These are phyloP conservation scores for Pseudogymnoascus sp. DNA, from an alignment of 2,329 filamentous ascomycete genomes.

Conservation along the genomic window DNA sequence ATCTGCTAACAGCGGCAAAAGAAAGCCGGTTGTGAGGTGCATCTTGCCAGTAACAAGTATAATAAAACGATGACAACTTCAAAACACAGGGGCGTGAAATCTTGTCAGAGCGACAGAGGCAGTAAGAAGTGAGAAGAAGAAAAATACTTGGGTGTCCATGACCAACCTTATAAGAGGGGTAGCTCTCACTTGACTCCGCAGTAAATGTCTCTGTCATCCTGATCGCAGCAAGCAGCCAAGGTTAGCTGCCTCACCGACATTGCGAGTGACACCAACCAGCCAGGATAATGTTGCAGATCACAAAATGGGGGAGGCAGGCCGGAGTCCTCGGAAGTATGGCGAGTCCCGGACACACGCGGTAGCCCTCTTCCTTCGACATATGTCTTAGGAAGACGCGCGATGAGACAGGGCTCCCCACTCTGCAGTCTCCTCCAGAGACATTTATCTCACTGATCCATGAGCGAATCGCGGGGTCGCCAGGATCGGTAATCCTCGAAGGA, in stretches of 20 bases:
- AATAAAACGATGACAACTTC: neutral
- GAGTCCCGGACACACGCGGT: neutral
- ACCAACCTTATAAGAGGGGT: neutral
- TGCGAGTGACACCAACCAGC: neutral
- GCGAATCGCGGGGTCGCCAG: slow-evolving; percentile 1
- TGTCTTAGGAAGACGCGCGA: neutral
- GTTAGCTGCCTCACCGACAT: neutral
- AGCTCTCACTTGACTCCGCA: neutral
- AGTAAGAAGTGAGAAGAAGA: neutral
- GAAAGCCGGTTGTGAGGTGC: neutral
- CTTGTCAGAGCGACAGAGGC: neutral
- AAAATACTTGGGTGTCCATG: neutral
- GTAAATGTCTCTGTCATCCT: neutral
- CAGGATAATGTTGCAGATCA: neutral
- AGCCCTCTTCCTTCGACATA: neutral
- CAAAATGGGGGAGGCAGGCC: neutral
- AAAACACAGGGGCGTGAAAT: neutral
- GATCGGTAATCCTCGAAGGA: neutral
- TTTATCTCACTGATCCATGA: neutral
- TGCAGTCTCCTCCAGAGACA: neutral
- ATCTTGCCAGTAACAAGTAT: neutral
- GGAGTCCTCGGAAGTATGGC: neutral
- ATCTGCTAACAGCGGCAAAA: neutral
- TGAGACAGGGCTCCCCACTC: neutral
- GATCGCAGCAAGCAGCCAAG: neutral